Evolutionary conservation across 805 yeast species (phyloP), one percentile per base, ranked within the genome.

Genomic region (Torulaspora microellipsoides): DNA sequence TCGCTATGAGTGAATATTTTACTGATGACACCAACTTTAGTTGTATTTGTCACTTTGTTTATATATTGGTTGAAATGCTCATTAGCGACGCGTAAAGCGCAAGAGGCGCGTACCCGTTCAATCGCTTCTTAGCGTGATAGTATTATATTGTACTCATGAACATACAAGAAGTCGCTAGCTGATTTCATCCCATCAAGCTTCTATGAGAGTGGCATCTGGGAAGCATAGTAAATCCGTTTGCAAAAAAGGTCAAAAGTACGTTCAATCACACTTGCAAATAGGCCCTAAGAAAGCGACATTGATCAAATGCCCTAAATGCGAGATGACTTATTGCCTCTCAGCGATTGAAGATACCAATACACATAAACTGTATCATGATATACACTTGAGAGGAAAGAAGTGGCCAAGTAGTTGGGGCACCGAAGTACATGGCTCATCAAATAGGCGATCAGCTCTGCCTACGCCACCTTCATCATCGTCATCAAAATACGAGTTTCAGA

Each of bases 311-410:
- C 38, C 54, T 5, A 49, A 56, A 42, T 60, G 66, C 40, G 58
- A 47, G 32, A 57, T 63, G 65, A 42, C 60, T 2, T 62, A 56
- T 32, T 51, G 55, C 4, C 41, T 51, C 3, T 31, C 40, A 8
- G 40, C 57, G 1, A 37, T 52, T 1, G 40, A 48, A 9, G 66
- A 62, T 47, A 30, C 32, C 3, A 34, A 45, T 6, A 46, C 46
- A 5, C 91, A 83, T 51, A 54, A 64, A 1, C 71, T 65, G 45
- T 79, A 73, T 56, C 91, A 83, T 55, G 59, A 60, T 15, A 53
- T 65, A 20, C 75, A 73, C 35, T 41, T 74, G 12, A 66, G 68
- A 40, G 86, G 87, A 0, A 60, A 75, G 4, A 60, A 59, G 15
- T 80, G 85, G 82, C 58, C 64, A 5, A 43, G 37, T 15, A 56